Percentiles rank a stretch among this genome's conserved stretches.
Conservation (phyloP, 176 grass and related monocot genomes). For the Rhynchospora tenuis region DNA sequence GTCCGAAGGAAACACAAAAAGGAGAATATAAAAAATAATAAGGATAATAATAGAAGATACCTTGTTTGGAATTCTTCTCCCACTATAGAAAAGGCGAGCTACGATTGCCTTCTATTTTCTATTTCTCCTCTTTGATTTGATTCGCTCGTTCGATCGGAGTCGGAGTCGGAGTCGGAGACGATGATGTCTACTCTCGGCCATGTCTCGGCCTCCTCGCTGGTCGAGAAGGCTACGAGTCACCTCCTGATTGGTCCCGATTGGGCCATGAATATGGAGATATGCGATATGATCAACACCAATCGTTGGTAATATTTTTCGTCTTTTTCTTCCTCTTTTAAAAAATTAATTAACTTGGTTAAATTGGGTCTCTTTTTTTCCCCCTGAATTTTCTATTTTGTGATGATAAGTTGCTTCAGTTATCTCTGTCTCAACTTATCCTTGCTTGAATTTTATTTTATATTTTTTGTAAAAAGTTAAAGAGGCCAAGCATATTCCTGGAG, state of each 20-base stretch:
- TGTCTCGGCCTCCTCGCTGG: constrained; percentile 34
- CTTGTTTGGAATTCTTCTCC: background rate
- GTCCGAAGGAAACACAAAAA: background rate
- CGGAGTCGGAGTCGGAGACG: background rate
- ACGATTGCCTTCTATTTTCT: background rate
- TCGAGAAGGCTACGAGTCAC: constrained; percentile 87
- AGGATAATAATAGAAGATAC: background rate
- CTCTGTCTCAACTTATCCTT: background rate
- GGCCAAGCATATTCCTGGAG: background rate
- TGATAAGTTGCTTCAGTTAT: background rate
- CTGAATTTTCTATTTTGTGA: background rate
- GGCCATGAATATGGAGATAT: constrained; percentile 89
- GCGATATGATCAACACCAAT: constrained; percentile 73
- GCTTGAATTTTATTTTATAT: background rate
- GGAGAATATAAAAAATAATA: background rate
- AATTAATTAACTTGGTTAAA: background rate
- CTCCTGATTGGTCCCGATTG: constrained; percentile 84
- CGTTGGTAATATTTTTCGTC: constrained; percentile 43
- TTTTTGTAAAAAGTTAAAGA: background rate
- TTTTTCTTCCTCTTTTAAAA: background rate
- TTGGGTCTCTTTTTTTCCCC: background rate
- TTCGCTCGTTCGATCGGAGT: background rate
- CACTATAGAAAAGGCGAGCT: background rate
- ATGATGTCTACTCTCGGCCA: constrained; percentile 11
- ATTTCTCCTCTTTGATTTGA: background rate